A percentile compares a stretch with the other conserved stretches of the same genome.
phyloP scores from a whole-genome alignment of 345 rosid species.

The Arabidopsis suecica region DNA sequence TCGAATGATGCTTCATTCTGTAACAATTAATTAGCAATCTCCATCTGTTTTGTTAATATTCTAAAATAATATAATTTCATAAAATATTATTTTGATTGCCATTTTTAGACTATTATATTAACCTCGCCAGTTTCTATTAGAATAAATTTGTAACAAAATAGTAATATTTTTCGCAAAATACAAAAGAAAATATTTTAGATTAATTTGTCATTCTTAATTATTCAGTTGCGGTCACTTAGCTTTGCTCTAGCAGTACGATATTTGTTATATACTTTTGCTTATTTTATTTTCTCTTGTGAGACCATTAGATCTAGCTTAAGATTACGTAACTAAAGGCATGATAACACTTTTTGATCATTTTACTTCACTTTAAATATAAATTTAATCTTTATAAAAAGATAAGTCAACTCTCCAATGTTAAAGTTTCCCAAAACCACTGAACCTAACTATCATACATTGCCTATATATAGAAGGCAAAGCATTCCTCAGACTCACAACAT shows the following conservation, averaged over 20 bases:
- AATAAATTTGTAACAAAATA: no score
- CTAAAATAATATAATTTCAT: neutral
- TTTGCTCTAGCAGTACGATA: neutral
- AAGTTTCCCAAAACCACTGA: slow-evolving; percentile 23
- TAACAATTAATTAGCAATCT: neutral
- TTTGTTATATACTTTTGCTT: neutral
- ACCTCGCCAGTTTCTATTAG: no score
- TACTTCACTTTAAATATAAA: neutral
- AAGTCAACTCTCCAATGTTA: slow-evolving; percentile 31
- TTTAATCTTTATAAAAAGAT: neutral
- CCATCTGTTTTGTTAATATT: no score
- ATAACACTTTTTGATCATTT: slow-evolving; percentile 1
- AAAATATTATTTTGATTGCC: no score
- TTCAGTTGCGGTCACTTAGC: no score
- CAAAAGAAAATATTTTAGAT: no score
- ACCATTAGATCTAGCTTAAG: slow-evolving; percentile 10
- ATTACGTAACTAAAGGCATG: slow-evolving; percentile 15
- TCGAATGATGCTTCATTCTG: neutral
- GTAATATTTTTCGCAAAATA: no score
- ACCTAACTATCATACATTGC: neutral
- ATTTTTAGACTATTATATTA: no score
- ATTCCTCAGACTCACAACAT: slow-evolving; percentile 2
- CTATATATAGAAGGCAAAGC: slow-evolving; percentile 18
- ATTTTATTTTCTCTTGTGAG: neutral
- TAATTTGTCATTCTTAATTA: no score